phyloP scores from a whole-genome alignment of 2,329 filamentous ascomycete genomes.

The Clathrospora elynae region DNA sequence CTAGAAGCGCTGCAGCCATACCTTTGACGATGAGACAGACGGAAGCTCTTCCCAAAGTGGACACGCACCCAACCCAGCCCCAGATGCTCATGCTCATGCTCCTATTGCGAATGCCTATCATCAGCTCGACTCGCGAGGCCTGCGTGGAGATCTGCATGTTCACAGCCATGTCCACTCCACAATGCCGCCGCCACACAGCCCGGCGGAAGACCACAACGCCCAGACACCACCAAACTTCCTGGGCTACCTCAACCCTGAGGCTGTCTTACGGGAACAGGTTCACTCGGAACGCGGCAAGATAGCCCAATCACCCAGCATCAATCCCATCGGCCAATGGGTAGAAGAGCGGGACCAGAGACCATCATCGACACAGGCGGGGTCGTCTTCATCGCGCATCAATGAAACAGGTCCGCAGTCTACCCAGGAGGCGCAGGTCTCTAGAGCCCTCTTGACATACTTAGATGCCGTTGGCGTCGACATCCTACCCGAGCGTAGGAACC shows the following conservation, averaged over 20 bases:
- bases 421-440: slow-evolving; percentile 40
- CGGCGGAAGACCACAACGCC: slow-evolving; percentile 35
- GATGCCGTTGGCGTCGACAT: slow-evolving; percentile 45
- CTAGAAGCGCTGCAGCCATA: slow-evolving; percentile 52
- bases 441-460: slow-evolving; percentile 45
- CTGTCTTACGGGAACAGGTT: slow-evolving; percentile 52
- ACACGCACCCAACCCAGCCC: slow-evolving; percentile 38
- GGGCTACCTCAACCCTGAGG: slow-evolving; percentile 55
- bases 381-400: slow-evolving; percentile 30
- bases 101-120: no score
- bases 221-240: slow-evolving; percentile 51
- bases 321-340: slow-evolving; percentile 46
- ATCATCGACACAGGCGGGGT: slow-evolving; percentile 29
- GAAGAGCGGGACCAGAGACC: slow-evolving; percentile 38
- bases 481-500: slow-evolving; percentile 44
- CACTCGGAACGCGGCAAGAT: slow-evolving; percentile 41
- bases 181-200: slow-evolving; percentile 43
- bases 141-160: slow-evolving; percentile 28
- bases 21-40: slow-evolving; percentile 47
- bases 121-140: no score
- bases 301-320: slow-evolving; percentile 36
- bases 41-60: slow-evolving; percentile 48
- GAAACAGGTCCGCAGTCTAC: slow-evolving; percentile 41
- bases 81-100: slow-evolving; percentile 39
- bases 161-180: slow-evolving; percentile 35